phyloP scores from a whole-genome alignment of 768 basidiomycete genomes.

The Tubosaeta brunneosetosa region DNA sequence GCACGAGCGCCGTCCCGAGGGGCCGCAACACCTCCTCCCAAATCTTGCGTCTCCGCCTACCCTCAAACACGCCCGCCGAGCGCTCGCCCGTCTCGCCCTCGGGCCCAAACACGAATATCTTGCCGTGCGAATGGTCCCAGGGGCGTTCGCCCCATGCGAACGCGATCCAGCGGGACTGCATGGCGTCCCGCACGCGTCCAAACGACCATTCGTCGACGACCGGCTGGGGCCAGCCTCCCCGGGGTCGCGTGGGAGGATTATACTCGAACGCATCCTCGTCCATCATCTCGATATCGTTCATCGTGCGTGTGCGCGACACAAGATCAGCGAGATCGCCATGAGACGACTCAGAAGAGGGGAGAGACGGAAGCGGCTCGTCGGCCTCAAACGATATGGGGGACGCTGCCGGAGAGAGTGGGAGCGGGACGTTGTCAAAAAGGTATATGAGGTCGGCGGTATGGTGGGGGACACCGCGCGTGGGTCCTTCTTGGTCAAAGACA shows the following conservation, averaged over 20 bases:
- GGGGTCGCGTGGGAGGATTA: constrained; percentile 9
- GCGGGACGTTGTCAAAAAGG: constrained; percentile 70
- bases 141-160: constrained; percentile 73
- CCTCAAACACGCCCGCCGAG: constrained; percentile 57
- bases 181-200: constrained; percentile 58
- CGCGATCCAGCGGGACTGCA: constrained; percentile 70
- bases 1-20: constrained; percentile 59
- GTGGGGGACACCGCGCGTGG: constrained; percentile 58
- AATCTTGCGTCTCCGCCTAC: constrained; percentile 50
- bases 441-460: constrained; percentile 72
- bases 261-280: constrained; percentile 20
- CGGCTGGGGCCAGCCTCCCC: constrained; percentile 49
- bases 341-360: constrained; percentile 29
- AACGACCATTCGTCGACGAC: constrained; percentile 67
- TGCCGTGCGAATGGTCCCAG: constrained; percentile 54
- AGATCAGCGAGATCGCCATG: constrained; percentile 16
- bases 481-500: constrained; percentile 78
- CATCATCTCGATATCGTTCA: constrained; percentile 27
- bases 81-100: constrained; percentile 80
- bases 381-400: constrained; percentile 32
- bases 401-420: constrained; percentile 38
- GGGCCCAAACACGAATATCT: constrained; percentile 75
- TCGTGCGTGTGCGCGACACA: constrained; percentile 13
- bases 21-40: constrained; percentile 69
- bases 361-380: constrained; percentile 29